These are phyloP conservation scores for Graphiopsis chlorocephala DNA, from an alignment of 2,329 filamentous ascomycete species.

Conservation along the genomic window DNA sequence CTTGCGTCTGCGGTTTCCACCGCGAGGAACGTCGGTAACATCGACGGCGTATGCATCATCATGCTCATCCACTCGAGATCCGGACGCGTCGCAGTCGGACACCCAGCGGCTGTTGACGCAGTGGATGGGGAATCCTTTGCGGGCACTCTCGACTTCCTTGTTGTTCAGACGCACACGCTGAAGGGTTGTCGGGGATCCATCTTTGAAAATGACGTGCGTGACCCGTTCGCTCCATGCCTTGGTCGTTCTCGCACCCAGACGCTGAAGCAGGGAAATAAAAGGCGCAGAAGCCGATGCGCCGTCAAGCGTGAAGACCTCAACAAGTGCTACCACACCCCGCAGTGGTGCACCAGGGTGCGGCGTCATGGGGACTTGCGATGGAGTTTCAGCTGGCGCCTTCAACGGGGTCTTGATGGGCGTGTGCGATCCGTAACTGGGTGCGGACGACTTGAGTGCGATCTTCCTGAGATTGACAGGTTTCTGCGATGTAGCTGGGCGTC, in stretches of 20 bases:
- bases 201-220: slow-evolving; percentile 39
- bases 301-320: slow-evolving; percentile 38
- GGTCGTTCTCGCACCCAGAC: slow-evolving; percentile 36
- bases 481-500: slow-evolving; percentile 15
- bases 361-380: slow-evolving; percentile 33
- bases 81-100: slow-evolving; percentile 33
- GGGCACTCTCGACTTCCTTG: slow-evolving; percentile 27
- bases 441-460: slow-evolving; percentile 26
- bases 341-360: slow-evolving; percentile 36
- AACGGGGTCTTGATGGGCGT: slow-evolving; percentile 34
- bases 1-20: slow-evolving; percentile 35
- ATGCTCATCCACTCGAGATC: slow-evolving; percentile 31
- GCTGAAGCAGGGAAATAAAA: slow-evolving; percentile 34
- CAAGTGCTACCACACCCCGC: slow-evolving; percentile 33
- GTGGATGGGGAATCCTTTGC: slow-evolving; percentile 28
- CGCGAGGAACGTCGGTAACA: slow-evolving; percentile 31
- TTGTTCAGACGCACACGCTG: slow-evolving; percentile 34
- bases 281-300: slow-evolving; percentile 35
- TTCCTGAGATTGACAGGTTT: slow-evolving; percentile 24
- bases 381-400: slow-evolving; percentile 26
- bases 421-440: slow-evolving; percentile 17
- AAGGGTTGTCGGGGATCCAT: slow-evolving; percentile 36
- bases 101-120: slow-evolving; percentile 40
- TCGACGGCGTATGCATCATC: slow-evolving; percentile 36
- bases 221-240: slow-evolving; percentile 36